Base-by-base conservation (phyloP, 805 yeast genomes). In the Brettanomyces naardenensis region DNA sequence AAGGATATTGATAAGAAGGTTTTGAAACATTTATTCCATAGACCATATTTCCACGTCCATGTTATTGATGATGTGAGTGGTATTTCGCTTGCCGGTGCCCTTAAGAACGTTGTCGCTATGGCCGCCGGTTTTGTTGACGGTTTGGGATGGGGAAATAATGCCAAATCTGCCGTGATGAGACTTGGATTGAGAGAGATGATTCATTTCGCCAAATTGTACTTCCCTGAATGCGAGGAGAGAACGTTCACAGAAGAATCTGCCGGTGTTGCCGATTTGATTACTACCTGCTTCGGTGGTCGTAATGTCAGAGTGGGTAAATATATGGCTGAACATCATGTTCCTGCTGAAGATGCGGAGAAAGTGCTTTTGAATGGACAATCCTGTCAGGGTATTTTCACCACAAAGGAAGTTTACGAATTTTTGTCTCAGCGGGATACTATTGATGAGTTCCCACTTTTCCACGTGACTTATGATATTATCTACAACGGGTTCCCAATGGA, bases 121-220 rank as follows among this genome's bases (percentile, higher is more conserved):
- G 94, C 95, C 46, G 96, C 94, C 44, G 98, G 98, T 40, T 85
- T 92, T 58, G 97, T 90, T 45, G 95, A 87, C 64, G 98, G 98
- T 52, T 73, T 85, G 46, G 95, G 95, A 46, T 92, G 98, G 98
- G 98, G 98, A 62, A 95, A 88, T 64, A 92, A 92, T 61, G 97
- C 98, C 47, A 88, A 90, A 64, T 82, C 97, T 39, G 98, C 97
- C 31, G 80, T 92, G 53, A 94, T 90, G 89, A 77, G 98, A 67
- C 82, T 90, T 49, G 98, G 98, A 34, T 66, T 92, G 47, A 73
- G 81, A 54, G 98, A 92, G 68, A 86, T 84, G 56, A 83, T 89
- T 60, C 74, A 75, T 58, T 92, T 92, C 62, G 92, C 95, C 30
- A 70, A 76, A 53, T 71, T 69, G 51, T 89, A 85, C 66, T 92